Evolutionary conservation across 768 basidiomycete genomes (phyloP), one percentile per base, ranked within the genome.

Genomic region (Mycena epipterygia): DNA sequence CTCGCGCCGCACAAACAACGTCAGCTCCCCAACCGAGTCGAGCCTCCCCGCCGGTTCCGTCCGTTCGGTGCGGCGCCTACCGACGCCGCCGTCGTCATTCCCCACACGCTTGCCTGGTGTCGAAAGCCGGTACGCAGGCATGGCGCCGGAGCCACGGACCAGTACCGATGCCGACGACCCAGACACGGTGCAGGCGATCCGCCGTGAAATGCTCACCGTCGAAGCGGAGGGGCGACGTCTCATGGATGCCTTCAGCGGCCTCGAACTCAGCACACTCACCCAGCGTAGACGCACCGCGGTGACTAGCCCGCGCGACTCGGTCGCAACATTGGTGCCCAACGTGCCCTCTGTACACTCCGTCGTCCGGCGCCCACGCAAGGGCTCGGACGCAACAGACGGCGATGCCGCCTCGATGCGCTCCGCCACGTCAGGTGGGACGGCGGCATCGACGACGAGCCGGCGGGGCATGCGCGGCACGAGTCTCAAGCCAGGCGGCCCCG

Each of bases 171-270:
- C 91, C 57, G 88, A 90, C 2, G 84, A 82, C 59, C 79, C 89
- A 64, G 86, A 88, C 67, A 87, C 91, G n/a, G 85, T 88, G 67
- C 84, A 87, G 70, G 86, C 91, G 42, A 89, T 95, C 62, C 89
- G 86, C 42, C 82, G 87, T 51, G 91, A 94, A 74, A 92, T 95
- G 48, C 81, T 86, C 67, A 79, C 84, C 8, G 88, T 95, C 48
- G 93, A 94, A 77, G 89, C 89, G 35, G 93, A 95, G 76, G 89
- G 88, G 8, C 85, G 86, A 70, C 84, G 91, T 56, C 79, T 95
- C 52, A 86, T 94, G 80, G 93, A 95, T 75, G 93, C 93, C 4
- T 95, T 95, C 78, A 93, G 89, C 73, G 92, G 93, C 12, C 83
- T 95, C 42, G 93, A 95, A 78, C 83, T 95, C 66, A 91, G 86